Percentiles rank a stretch among this genome's conserved stretches.
These are phyloP conservation scores for Saccharomyces pastorianus DNA, from an alignment of 1,139 yeast genomes.

Conservation along the genomic window DNA sequence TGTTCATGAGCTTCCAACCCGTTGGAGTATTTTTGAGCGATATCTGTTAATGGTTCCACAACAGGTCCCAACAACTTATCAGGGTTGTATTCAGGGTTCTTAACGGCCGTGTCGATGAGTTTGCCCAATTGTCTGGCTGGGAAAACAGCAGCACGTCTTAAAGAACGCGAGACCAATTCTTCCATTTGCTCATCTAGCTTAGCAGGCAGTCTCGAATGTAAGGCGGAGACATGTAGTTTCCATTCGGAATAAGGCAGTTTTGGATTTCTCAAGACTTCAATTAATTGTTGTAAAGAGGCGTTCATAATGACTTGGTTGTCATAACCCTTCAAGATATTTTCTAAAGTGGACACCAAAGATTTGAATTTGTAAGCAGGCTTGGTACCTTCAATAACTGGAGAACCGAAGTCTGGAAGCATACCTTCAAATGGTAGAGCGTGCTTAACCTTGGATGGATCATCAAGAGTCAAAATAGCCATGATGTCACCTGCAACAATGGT, in stretches of 20 bases:
- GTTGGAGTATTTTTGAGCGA: conserved; percentile 61
- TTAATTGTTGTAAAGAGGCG: conserved; percentile 63
- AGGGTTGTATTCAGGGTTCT: conserved; percentile 35
- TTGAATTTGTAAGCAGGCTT: conserved; percentile 74
- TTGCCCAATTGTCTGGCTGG: conserved; percentile 81
- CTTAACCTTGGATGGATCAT: conserved; percentile 94
- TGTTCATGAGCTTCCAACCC: conserved; percentile 84
- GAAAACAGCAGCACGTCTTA: conserved; percentile 69
- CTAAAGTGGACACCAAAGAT: conserved; percentile 49
- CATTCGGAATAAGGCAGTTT: conserved; percentile 91
- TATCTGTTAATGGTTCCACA: conserved; percentile 63
- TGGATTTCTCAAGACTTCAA: conserved; percentile 65
- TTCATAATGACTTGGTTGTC: conserved; percentile 94
- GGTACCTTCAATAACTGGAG: conserved; percentile 73
- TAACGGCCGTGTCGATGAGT: conserved; percentile 36
- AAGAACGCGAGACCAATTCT: conserved; percentile 58
- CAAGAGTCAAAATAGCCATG: conserved; percentile 85
- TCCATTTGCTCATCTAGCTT: conserved; percentile 63
- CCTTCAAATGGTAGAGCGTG: conserved; percentile 96
- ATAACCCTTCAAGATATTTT: conserved; percentile 77
- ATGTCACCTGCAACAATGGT: conserved; percentile 95
- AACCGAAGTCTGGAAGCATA: conserved; percentile 80
- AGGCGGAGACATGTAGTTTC: conserved; percentile 76
- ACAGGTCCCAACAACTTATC: conserved; percentile 48
- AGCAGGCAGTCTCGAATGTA: conserved; percentile 81